Conservation (phyloP, 768 basidiomycete species). For the Suillus sp. region DNA sequence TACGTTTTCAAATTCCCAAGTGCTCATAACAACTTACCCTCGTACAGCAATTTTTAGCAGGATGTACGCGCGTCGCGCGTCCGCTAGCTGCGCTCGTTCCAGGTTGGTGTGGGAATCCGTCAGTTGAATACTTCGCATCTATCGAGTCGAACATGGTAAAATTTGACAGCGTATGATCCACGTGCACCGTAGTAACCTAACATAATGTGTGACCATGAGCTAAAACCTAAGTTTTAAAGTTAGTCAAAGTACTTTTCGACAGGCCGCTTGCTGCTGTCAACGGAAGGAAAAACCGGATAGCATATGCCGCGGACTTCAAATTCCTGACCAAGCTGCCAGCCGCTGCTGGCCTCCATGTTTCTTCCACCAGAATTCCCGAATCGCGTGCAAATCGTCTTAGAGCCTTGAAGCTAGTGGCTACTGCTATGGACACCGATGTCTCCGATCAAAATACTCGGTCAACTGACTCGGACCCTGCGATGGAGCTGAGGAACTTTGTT, state of each 20-base stretch:
- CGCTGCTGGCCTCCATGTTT: neutral
- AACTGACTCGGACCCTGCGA: slow-evolving; percentile 15
- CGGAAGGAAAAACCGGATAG: neutral
- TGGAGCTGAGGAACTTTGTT: slow-evolving; percentile 29
- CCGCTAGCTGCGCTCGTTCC: neutral
- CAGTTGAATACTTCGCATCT: neutral
- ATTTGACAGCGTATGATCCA: neutral
- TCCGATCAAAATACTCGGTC: neutral
- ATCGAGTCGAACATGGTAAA: neutral
- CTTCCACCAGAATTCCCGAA: neutral
- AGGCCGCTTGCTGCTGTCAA: too few species aligned
- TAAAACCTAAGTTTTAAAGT: too few species aligned
- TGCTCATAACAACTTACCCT: neutral
- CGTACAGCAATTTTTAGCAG: neutral
- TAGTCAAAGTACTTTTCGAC: too few species aligned
- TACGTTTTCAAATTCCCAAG: neutral
- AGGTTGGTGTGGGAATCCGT: neutral
- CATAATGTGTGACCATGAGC: neutral
- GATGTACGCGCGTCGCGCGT: neutral
- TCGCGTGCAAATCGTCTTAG: neutral
- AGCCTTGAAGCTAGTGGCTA: neutral
- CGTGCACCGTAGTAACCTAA: neutral
- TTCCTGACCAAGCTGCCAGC: neutral
- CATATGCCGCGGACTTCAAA: slow-evolving; percentile 1
- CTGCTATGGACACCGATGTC: slow-evolving; percentile 5